phyloP scores from a whole-genome alignment of 106 monocot species.

The Dioscorea zingiberensis region DNA sequence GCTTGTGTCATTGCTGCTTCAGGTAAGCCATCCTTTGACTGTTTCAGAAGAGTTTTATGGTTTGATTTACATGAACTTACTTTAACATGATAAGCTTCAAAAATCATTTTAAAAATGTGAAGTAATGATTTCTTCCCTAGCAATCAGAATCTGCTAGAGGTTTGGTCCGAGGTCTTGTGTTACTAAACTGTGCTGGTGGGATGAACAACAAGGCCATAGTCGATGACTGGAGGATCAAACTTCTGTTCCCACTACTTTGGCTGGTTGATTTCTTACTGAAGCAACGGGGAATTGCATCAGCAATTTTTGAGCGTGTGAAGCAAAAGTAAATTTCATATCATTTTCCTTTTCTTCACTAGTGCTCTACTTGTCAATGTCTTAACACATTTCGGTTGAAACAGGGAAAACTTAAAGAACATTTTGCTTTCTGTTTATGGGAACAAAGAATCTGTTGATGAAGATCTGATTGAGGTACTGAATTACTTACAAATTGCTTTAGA shows the following conservation, averaged over 20 bases:
- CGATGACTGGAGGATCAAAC: conserved; percentile 95
- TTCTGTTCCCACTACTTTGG: conserved; percentile 74
- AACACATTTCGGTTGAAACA: conserved; percentile 14
- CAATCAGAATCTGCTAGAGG: conserved; percentile 45
- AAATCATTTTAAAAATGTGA: not conserved
- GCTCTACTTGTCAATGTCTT: no score
- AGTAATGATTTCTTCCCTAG: not conserved
- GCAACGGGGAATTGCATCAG: conserved; percentile 65
- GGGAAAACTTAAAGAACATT: conserved; percentile 83
- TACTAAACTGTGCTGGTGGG: conserved; percentile 91
- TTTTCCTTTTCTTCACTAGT: not conserved
- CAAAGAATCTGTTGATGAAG: conserved; percentile 89
- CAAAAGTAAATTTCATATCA: conserved; percentile 35
- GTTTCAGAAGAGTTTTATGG: not conserved
- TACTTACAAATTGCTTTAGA: not conserved
- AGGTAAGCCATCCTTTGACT: conserved; percentile 29
- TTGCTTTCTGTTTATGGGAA: conserved; percentile 86
- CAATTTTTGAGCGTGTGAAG: conserved; percentile 78
- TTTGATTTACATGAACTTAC: not conserved
- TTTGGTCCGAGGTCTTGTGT: conserved; percentile 77
- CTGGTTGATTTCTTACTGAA: conserved; percentile 75
- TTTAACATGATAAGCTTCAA: not conserved
- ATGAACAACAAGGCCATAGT: conserved; percentile 99
- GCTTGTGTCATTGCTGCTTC: conserved; percentile 94
- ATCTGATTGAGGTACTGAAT: conserved; percentile 67